phyloP scores from a whole-genome alignment of 768 basidiomycete genomes.

The Podaxis sp. region DNA sequence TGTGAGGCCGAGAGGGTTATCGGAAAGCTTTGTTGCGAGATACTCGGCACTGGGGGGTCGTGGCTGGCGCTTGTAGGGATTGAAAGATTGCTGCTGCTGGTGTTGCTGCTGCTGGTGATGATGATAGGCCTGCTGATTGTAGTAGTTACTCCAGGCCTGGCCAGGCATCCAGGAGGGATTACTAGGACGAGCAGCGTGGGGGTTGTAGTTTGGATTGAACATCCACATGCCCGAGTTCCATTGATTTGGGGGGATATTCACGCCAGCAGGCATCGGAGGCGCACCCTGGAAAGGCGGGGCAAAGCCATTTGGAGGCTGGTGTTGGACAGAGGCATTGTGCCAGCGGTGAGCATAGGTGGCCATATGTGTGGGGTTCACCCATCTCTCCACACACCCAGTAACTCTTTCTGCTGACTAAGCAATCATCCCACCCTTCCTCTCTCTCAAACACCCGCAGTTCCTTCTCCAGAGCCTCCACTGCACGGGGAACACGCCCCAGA shows the following conservation, averaged over 20 bases:
- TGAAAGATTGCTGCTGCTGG: constrained; percentile 30
- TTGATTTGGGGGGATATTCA: constrained; percentile 39
- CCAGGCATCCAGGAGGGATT: constrained; percentile 37
- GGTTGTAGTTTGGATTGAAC: constrained; percentile 42
- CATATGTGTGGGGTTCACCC: not conserved
- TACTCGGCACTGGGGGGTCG: constrained; percentile 65
- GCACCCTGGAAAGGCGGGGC: constrained; percentile 42
- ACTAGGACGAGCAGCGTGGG: constrained; percentile 23
- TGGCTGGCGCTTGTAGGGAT: constrained; percentile 67
- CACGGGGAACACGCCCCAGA: too few species aligned
- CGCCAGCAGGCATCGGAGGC: constrained; percentile 55
- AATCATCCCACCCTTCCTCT: not conserved
- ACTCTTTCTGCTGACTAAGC: not conserved
- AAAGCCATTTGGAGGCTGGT: constrained; percentile 12
- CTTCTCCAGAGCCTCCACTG: too few species aligned
- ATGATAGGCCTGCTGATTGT: constrained; percentile 12
- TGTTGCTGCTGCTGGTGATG: constrained; percentile 26
- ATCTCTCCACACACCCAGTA: not conserved
- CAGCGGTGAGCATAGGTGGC: constrained; percentile 5
- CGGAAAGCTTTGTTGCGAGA: constrained; percentile 51
- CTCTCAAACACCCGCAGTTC: too few species aligned
- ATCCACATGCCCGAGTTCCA: constrained; percentile 58
- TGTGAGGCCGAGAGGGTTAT: constrained; percentile 65
- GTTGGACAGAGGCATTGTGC: not conserved
- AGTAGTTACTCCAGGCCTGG: constrained; percentile 31